Percentiles rank a stretch among this genome's conserved stretches.
These are phyloP conservation scores for Debaryomycetaceae sp. DNA, from an alignment of 1,139 yeast genomes.

Conservation along the genomic window DNA sequence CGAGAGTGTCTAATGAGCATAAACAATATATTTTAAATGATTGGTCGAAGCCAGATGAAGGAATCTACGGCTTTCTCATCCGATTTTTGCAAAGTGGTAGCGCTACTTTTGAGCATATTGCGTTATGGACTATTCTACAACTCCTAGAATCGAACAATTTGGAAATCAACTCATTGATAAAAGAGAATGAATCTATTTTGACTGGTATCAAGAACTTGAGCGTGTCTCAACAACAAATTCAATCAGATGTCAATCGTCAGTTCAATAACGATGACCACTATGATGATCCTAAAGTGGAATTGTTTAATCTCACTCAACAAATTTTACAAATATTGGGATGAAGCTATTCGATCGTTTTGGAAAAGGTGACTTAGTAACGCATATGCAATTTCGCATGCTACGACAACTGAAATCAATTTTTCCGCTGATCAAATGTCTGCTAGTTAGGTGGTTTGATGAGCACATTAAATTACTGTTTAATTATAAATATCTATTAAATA, in stretches of 20 bases:
- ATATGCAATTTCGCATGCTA: neutral
- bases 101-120: constrained; percentile 97
- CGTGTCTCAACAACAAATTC: constrained; percentile 36
- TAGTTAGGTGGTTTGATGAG: neutral
- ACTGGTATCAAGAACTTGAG: constrained; percentile 54
- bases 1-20: constrained; percentile 77
- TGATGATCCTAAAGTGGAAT: constrained; percentile 68
- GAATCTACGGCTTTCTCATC: constrained; percentile 78
- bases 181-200: constrained; percentile 56
- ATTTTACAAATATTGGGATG: constrained; percentile 54
- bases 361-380: neutral
- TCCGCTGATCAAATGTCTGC: neutral
- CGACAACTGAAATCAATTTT: neutral
- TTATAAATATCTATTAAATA: neutral
- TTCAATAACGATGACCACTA: constrained; percentile 31
- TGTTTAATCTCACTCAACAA: constrained; percentile 77
- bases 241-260: constrained; percentile 18
- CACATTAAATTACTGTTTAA: neutral
- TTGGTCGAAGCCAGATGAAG: constrained; percentile 82
- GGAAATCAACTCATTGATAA: constrained; percentile 62
- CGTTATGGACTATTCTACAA: constrained; percentile 95
- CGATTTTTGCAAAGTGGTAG: constrained; percentile 81
- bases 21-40: constrained; percentile 67
- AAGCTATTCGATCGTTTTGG: neutral
- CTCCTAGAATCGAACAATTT: constrained; percentile 81